Base-by-base conservation (phyloP, 768 basidiomycete genomes). In the Trametes sanguinea region DNA sequence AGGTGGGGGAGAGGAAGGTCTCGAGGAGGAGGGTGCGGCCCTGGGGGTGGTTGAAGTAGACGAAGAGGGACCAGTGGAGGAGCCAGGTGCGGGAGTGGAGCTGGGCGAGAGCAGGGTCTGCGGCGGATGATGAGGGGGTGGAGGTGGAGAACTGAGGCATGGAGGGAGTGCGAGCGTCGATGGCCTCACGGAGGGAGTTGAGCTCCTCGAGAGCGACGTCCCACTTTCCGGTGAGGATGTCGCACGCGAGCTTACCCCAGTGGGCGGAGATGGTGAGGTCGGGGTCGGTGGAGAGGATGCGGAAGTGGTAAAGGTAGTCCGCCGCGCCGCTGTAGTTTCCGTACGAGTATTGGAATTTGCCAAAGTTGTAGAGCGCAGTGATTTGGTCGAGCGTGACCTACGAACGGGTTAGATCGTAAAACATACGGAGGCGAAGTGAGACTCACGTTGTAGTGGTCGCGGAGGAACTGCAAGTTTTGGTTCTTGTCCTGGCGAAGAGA, bases 221-320 rank as follows among this genome's bases (percentile, higher is more conserved):
- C 95, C 95, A 98, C 68, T 90, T 87, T 46, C 96, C 97, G 3
- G 89, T 88, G 53, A 99, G 87, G 73, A 98, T 96, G 74, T 98
- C 94, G 33, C 90, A 95, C 40, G 95, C 93, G 65, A 98, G 91
- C 76, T 98, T 98, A 10, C 97, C 97, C 97, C 96, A 99, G 77
- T 95, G 93, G 2, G 96, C 94, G 4, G 97, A 98, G 40, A 93
- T 90, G 77, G 92, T 95, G 72, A 96, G 90, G 54, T 95, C 91
- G 60, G 83, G 82, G 73, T 96, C 93, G 59, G 95, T 97, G 51
- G 95, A 96, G 63, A 99, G 88, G 27, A 98, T 90, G 58, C 95
- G 93, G 83, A 98, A 99, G 73, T 98, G 96, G 81, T 98, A 98
- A 57, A 99, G 83, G 78, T 97, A 98, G 76, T 98, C 94, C 51